Conservation (phyloP, 179 eudicot species). For the Nepenthes alata region DNA sequence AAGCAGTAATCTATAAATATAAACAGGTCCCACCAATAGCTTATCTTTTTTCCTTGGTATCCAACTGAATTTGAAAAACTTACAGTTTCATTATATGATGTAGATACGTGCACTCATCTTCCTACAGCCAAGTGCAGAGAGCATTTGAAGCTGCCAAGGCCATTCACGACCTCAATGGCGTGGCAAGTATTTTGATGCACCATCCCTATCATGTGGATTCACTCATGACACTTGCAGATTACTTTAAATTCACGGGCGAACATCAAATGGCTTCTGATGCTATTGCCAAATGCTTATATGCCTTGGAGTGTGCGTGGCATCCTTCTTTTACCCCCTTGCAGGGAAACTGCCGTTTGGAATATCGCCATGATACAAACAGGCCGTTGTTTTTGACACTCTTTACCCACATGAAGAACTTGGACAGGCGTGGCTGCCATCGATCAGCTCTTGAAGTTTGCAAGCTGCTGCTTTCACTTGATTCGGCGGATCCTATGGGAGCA, state of each 20-base stretch:
- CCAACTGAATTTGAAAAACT: not conserved
- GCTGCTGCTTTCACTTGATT: constrained; percentile 70
- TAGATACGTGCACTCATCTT: constrained; percentile 70
- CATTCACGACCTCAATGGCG: constrained; percentile 69
- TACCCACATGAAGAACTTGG: constrained; percentile 85
- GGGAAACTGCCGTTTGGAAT: constrained; percentile 63
- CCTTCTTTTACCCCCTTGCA: constrained; percentile 73
- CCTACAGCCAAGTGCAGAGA: constrained; percentile 64
- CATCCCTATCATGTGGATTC: constrained; percentile 93
- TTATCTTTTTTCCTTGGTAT: no score
- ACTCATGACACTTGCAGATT: constrained; percentile 72
- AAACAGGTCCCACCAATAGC: no score
- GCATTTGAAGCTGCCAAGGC: constrained; percentile 73
- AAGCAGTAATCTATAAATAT: no score
- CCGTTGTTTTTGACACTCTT: constrained; percentile 62
- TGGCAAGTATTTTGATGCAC: constrained; percentile 57
- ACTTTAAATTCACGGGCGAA: constrained; percentile 77
- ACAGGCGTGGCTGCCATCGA: constrained; percentile 92
- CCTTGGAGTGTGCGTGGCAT: constrained; percentile 97
- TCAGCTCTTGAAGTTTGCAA: constrained; percentile 94
- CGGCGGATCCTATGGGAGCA: constrained; percentile 88
- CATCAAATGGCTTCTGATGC: constrained; percentile 80
- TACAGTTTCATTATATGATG: not conserved
- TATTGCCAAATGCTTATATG: constrained; percentile 67
- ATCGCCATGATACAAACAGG: constrained; percentile 62